These are phyloP conservation scores for Filosporella fistucella DNA, from an alignment of 495 filamentous ascomycete species.

Conservation along the genomic window DNA sequence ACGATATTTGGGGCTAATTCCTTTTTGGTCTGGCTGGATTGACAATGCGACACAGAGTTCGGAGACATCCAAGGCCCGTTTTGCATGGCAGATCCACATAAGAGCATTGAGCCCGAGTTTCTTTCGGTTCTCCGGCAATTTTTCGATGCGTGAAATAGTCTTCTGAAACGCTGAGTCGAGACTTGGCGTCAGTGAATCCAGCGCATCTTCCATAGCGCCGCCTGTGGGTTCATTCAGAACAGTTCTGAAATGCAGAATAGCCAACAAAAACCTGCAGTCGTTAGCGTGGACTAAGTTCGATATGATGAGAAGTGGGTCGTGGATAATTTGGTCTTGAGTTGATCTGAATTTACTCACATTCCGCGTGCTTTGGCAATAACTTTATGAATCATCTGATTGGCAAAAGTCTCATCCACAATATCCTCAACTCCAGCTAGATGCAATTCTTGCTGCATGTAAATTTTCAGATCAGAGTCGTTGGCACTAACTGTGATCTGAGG, in stretches of 20 bases:
- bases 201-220: slow-evolving; percentile 2
- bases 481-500: slow-evolving; percentile 1
- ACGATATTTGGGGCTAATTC: not conserved
- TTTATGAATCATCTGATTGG: not conserved
- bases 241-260: slow-evolving; percentile 1
- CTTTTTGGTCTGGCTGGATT: not conserved
- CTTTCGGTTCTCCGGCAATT: slow-evolving; percentile 1
- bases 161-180: not conserved
- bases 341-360: no score
- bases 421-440: not conserved
- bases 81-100: slow-evolving; percentile 6
- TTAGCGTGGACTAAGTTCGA: not conserved
- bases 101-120: not conserved
- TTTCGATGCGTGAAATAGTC: slow-evolving; percentile 1
- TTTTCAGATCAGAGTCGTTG: not conserved
- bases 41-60: slow-evolving; percentile 1
- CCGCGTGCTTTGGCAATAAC: not conserved
- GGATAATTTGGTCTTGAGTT: no score
- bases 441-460: slow-evolving; percentile 3
- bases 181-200: not conserved
- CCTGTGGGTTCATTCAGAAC: slow-evolving; percentile 5
- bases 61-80: not conserved
- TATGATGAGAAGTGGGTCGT: no score
- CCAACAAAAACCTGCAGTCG: not conserved
- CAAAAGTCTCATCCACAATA: not conserved